These are phyloP conservation scores for Xylaria sp. DNA, from an alignment of 495 filamentous ascomycete species.

Conservation along the genomic window DNA sequence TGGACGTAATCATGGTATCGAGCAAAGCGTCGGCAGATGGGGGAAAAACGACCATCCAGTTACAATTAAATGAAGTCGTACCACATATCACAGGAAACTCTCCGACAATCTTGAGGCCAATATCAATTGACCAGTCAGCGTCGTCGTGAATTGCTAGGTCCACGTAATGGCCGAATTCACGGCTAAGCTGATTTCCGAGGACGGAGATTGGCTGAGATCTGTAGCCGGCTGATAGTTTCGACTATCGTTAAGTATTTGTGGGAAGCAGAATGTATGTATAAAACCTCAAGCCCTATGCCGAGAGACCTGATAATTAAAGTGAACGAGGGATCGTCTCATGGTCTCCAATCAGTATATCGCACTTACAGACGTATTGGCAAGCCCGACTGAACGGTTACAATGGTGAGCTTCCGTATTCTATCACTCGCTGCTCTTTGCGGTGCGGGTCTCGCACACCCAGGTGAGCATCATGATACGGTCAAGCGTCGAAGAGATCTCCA, in stretches of 20 bases:
- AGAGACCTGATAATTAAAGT: not conserved
- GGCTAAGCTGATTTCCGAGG: conserved; percentile 25
- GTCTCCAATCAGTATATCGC: not conserved
- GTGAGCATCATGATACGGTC: conserved; percentile 41
- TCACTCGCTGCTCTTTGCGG: conserved; percentile 29
- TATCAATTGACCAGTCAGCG: conserved; percentile 15
- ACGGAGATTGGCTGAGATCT: not conserved
- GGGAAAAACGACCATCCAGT: not conserved
- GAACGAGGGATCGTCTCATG: not conserved
- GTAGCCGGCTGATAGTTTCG: conserved; percentile 3
- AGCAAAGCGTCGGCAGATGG: conserved; percentile 13
- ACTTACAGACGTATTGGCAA: not conserved
- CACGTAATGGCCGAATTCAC: conserved; percentile 12
- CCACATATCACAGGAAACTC: not conserved
- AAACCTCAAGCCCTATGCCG: not conserved
- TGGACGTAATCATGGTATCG: not conserved
- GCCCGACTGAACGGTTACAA: conserved; percentile 10
- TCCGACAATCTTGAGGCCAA: not conserved
- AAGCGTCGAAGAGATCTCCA: conserved; percentile 37
- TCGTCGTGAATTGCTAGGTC: not conserved
- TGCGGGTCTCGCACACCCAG: conserved; percentile 41
- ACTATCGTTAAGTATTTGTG: not conserved
- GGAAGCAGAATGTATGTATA: conserved; percentile 2
- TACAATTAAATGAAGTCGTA: conserved; percentile 15
- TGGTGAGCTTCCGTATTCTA: conserved; percentile 11